phyloP scores from a whole-genome alignment of 805 yeast species.

The Yarrowia sp. region DNA sequence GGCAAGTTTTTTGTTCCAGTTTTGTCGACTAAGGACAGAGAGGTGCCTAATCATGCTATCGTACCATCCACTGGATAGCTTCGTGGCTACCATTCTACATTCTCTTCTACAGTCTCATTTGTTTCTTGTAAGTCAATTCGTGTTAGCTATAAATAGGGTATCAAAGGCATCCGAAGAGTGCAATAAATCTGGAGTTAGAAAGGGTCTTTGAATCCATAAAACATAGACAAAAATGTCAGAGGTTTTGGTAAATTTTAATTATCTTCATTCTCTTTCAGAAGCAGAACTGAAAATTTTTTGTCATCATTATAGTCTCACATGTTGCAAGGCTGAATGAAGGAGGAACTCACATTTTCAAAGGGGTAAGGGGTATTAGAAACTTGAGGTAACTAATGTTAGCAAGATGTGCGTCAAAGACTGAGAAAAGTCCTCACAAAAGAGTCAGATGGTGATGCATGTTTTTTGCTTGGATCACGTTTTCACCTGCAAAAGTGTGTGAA shows the following conservation, averaged over 20 bases:
- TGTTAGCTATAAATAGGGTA: conserved; percentile 12
- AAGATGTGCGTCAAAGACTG: neutral
- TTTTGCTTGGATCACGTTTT: conserved; percentile 74
- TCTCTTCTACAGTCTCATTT: neutral
- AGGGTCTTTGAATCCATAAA: neutral
- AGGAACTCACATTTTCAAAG: conserved; percentile 19
- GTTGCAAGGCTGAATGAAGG: neutral
- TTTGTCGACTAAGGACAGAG: too few species aligned
- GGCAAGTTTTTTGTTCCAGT: too few species aligned
- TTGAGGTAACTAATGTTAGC: conserved; percentile 1
- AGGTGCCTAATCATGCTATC: too few species aligned
- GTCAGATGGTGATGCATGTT: conserved; percentile 99
- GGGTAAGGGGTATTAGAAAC: conserved; percentile 18
- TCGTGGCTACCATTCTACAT: too few species aligned
- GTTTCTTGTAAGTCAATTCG: neutral
- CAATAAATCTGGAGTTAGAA: conserved; percentile 15
- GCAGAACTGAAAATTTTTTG: conserved; percentile 83
- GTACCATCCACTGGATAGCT: too few species aligned
- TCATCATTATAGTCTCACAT: conserved; percentile 52
- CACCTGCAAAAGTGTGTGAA: conserved; percentile 38
- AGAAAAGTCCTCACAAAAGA: conserved; percentile 28
- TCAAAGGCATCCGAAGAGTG: neutral
- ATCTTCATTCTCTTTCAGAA: conserved; percentile 89
- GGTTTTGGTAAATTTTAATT: conserved; percentile 39
- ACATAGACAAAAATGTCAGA: neutral